Evolutionary conservation across 1,284 basidiomycete species (phyloP).

Genomic region (Tilletia walkeri): DNA sequence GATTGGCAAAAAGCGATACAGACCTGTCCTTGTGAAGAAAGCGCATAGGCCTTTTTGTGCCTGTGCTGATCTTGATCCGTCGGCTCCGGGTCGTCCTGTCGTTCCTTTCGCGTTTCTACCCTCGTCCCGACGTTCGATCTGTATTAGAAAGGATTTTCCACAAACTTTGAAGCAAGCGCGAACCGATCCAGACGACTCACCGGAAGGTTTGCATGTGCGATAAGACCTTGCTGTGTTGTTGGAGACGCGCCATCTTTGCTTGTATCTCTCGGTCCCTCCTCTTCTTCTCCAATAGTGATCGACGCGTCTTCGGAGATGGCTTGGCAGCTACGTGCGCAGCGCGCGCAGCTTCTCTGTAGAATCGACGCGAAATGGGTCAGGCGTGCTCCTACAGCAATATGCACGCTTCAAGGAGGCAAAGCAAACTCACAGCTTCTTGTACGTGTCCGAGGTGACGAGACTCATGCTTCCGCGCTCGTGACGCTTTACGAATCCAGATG

Average conservation of each 20-base stretch:
- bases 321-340: constrained; percentile 19
- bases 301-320: constrained; percentile 18
- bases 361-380: neutral
- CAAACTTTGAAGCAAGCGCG: neutral
- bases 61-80: neutral
- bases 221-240: neutral
- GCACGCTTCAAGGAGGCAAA: no score
- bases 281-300: constrained; percentile 41
- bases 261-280: constrained; percentile 33
- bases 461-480: constrained; percentile 46
- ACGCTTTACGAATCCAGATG: constrained; percentile 44
- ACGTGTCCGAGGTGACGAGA: constrained; percentile 42
- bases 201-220: constrained; percentile 15
- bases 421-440: constrained; percentile 34
- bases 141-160: neutral
- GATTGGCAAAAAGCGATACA: constrained; percentile 10
- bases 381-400: no score
- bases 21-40: constrained; percentile 45
- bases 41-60: constrained; percentile 35
- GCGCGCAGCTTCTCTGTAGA: constrained; percentile 37
- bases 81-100: neutral
- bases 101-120: neutral
- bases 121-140: neutral
- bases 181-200: neutral
- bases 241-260: constrained; percentile 34